These are phyloP conservation scores for Pythium folliculosum DNA, from an alignment of 352 stramenopile species.

Conservation along the genomic window DNA sequence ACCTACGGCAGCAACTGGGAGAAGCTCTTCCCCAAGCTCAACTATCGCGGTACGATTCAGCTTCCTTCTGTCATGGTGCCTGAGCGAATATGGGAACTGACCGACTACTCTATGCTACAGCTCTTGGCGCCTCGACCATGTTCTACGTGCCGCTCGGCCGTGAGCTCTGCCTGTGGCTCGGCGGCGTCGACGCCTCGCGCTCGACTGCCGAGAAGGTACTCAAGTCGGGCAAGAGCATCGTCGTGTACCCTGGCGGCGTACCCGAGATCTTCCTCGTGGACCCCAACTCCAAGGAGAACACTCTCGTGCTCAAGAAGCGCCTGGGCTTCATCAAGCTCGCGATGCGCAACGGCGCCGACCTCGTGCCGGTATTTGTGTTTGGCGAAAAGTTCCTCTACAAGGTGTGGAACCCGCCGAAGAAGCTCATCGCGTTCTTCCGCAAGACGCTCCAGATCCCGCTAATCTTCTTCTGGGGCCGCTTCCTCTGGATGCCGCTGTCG, in stretches of 20 bases:
- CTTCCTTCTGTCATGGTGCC: background rate
- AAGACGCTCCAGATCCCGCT: slow-evolving; percentile 76
- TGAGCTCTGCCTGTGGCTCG: slow-evolving; percentile 70
- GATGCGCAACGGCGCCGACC: slow-evolving; percentile 70
- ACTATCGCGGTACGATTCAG: slow-evolving; percentile 41
- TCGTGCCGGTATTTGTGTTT: slow-evolving; percentile 81
- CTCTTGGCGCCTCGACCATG: slow-evolving; percentile 64
- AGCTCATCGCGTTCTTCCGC: slow-evolving; percentile 59
- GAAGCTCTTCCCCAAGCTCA: slow-evolving; percentile 64
- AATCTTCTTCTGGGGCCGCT: slow-evolving; percentile 80
- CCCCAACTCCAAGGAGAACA: slow-evolving; percentile 70
- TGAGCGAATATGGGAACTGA: background rate
- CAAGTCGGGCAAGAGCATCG: slow-evolving; percentile 62
- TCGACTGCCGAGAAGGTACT: slow-evolving; percentile 76
- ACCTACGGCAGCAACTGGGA: slow-evolving; percentile 72
- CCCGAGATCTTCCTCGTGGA: slow-evolving; percentile 80
- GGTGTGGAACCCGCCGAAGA: slow-evolving; percentile 68
- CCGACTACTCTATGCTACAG: slow-evolving; percentile 16
- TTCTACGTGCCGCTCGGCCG: slow-evolving; percentile 68
- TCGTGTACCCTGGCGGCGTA: slow-evolving; percentile 75
- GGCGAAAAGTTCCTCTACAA: slow-evolving; percentile 84
- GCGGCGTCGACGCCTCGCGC: slow-evolving; percentile 70
- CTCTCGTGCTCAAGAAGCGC: slow-evolving; percentile 77
- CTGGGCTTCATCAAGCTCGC: slow-evolving; percentile 82
- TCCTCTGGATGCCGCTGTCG: slow-evolving; percentile 75